These are phyloP conservation scores for Microglena sp. DNA, from an alignment of 139 green algal genomes.

Conservation along the genomic window DNA sequence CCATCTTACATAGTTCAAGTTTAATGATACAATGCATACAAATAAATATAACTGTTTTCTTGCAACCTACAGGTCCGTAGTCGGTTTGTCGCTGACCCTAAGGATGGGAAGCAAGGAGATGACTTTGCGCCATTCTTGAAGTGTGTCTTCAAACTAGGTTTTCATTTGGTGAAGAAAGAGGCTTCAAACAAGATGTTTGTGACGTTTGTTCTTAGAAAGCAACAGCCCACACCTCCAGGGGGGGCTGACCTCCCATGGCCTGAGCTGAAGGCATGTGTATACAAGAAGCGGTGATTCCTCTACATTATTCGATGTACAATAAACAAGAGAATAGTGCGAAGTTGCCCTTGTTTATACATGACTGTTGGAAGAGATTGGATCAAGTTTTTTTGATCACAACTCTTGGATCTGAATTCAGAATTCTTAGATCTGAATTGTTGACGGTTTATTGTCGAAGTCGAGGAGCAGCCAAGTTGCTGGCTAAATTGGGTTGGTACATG, in stretches of 20 bases:
- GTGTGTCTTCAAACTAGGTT: slow-evolving; percentile 48
- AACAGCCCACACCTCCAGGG: neutral
- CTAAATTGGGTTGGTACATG: no score
- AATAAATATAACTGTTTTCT: neutral
- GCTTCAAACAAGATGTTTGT: slow-evolving; percentile 72
- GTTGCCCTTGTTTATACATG: neutral
- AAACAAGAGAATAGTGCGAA: neutral
- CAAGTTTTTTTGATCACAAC: no score
- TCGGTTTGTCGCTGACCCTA: slow-evolving; percentile 31
- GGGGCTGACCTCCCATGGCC: slow-evolving; percentile 45
- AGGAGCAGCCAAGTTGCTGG: no score
- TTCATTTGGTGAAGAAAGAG: slow-evolving; percentile 42
- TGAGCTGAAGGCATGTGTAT: slow-evolving; percentile 62
- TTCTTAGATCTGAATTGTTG: neutral
- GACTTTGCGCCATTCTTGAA: slow-evolving; percentile 53
- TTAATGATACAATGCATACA: neutral
- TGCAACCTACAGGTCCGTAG: slow-evolving; percentile 34
- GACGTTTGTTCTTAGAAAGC: slow-evolving; percentile 48
- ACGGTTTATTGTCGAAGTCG: neutral
- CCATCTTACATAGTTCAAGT: neutral
- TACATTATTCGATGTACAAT: no score
- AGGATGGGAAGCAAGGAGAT: slow-evolving; percentile 14
- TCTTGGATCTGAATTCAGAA: neutral
- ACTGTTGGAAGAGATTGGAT: no score
- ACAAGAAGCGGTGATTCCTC: slow-evolving; percentile 62